Base-by-base conservation (phyloP, 1,284 basidiomycete genomes). In the Coniophora puteana region DNA sequence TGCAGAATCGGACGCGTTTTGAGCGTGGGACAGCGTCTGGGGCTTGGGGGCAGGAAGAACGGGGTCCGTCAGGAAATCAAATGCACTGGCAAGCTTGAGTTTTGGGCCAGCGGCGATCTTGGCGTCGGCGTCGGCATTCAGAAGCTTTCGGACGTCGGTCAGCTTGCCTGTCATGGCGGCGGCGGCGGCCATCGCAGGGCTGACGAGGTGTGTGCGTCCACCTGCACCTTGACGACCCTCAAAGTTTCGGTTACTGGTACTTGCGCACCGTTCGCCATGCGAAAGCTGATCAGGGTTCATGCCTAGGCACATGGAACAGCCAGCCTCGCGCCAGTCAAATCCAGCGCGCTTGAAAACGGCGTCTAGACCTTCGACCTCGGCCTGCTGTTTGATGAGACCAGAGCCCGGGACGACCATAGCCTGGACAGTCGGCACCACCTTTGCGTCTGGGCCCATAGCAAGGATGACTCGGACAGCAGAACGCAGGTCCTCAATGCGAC, bases 381-480 rank as follows among this genome's bases (percentile, higher is more conserved):
- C 92, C 59, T 96, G 94, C 58, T 93, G 83, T 65, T 95, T 97
- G 61, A 97, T 83, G 35, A 97, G 66, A 45, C 93, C 94, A 4
- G 94, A 97, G 25, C 94, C 93, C 5, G 93, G 94, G 26, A 97
- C 94, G 50, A 97, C 76, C 93, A 97, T 96, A 7, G 92, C 93
- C 48, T 90, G 74, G 23, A 97, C 80, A 49, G 78, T 77, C 14
- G 80, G 66, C 16, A 92, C 80, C 38, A 96, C 87, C 59, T 85
- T 86, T n/a, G 83, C 83, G 18, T 81, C 74, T 8, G 80, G 73
- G 12, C 89, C 89, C 34, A 80, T 80, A 39, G 85, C 80, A 17
- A 93, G 62, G 38, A 95, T 72, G 50, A 97, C 81, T 52, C 78
- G 79, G 21, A 89, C 92, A 23, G 93, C 93, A 5, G 91, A 88